These are phyloP conservation scores for Phylloporus arenicola DNA, from an alignment of 768 basidiomycete genomes.

Conservation along the genomic window DNA sequence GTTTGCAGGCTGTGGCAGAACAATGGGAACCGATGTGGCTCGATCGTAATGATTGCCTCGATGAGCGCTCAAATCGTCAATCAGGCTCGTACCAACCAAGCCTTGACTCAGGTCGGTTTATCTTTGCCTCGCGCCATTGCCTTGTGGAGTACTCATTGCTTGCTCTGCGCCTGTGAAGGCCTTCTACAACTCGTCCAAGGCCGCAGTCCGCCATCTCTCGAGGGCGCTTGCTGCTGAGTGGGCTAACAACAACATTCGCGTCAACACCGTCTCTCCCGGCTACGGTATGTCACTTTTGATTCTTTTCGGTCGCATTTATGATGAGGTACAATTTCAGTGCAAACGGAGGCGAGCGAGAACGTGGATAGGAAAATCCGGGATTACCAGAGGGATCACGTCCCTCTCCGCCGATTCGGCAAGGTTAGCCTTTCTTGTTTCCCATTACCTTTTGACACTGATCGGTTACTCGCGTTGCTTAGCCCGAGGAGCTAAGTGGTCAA, in stretches of 20 bases:
- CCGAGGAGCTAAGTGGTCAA: constrained; percentile 53
- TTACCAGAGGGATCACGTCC: constrained; percentile 46
- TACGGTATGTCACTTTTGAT: constrained; percentile 31
- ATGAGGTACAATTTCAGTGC: constrained; percentile 31
- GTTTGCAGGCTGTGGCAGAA: constrained; percentile 36
- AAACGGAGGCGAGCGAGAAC: constrained; percentile 52
- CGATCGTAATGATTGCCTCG: constrained; percentile 60
- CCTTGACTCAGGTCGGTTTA: constrained; percentile 46
- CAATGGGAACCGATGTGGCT: constrained; percentile 32
- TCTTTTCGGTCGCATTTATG: not conserved
- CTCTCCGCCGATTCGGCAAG: constrained; percentile 54
- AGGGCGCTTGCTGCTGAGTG: constrained; percentile 61
- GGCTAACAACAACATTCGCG: constrained; percentile 47
- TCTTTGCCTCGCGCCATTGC: not conserved
- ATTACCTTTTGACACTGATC: not conserved
- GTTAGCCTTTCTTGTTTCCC: constrained; percentile 18
- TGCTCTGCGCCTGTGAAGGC: constrained; percentile 13
- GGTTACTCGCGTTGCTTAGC: constrained; percentile 28
- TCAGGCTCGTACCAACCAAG: constrained; percentile 37
- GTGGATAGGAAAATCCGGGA: constrained; percentile 48
- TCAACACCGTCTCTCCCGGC: constrained; percentile 62
- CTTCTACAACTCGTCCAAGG: constrained; percentile 67
- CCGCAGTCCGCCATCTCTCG: constrained; percentile 56
- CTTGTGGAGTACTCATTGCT: not conserved
- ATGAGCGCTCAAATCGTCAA: constrained; percentile 70